A percentile compares a stretch with the other conserved stretches of the same genome.
Conservation (phyloP, 768 basidiomycete species). For the Boletus insuetus region DNA sequence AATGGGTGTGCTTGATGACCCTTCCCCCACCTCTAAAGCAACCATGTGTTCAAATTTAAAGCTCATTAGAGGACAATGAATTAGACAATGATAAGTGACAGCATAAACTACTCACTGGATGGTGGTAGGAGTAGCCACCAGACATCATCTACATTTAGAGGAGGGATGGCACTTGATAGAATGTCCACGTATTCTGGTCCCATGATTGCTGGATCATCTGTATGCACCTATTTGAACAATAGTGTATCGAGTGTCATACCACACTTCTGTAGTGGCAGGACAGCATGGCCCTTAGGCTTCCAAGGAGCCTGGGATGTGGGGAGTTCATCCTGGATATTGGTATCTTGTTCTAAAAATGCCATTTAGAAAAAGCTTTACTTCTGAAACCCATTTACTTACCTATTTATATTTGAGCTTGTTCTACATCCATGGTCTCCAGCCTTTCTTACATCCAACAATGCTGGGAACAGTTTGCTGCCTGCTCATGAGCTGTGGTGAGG, state of each 20-base stretch:
- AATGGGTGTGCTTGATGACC: too few relatives aligned
- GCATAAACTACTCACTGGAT: neutral
- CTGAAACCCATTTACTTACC: neutral
- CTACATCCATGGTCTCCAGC: too few relatives aligned
- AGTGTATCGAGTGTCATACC: neutral
- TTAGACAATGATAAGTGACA: too few relatives aligned
- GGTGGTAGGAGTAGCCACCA: neutral
- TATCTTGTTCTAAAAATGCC: neutral
- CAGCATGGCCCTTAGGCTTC: neutral
- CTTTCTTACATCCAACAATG: too few relatives aligned
- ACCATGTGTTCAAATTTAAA: too few relatives aligned
- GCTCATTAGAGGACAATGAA: too few relatives aligned
- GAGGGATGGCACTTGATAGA: neutral
- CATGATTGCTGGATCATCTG: too few relatives aligned
- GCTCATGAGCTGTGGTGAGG: too few relatives aligned
- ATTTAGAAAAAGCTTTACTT: neutral
- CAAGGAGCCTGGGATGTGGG: neutral
- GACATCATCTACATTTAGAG: neutral
- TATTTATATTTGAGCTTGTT: neutral
- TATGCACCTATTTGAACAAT: too few relatives aligned
- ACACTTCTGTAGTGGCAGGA: neutral
- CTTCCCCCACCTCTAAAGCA: too few relatives aligned
- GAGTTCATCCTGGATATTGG: accelerated
- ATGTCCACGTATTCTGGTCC: neutral
- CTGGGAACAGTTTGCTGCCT: too few relatives aligned